These are phyloP conservation scores for Inonotus hispidus DNA, from an alignment of 1,284 basidiomycete genomes.

Conservation along the genomic window DNA sequence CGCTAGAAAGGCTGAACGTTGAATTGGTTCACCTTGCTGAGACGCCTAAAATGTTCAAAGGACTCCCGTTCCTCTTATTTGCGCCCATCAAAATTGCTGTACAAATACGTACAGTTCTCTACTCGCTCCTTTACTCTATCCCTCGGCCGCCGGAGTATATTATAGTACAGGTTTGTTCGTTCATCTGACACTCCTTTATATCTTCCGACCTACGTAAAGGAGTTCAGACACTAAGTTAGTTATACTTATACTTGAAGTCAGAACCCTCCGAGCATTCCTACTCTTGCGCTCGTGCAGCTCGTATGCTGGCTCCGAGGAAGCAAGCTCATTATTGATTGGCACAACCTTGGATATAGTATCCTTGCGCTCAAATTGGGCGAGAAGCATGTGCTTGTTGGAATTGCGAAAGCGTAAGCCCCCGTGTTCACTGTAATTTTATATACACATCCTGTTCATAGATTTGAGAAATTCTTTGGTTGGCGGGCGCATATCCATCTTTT, in stretches of 20 bases:
- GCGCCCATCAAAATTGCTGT: conserved; percentile 80
- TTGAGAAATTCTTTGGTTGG: conserved; percentile 76
- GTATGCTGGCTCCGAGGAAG: conserved; percentile 63
- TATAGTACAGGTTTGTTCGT: conserved; percentile 73
- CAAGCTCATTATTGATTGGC: conserved; percentile 97
- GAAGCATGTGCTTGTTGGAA: conserved; percentile 61
- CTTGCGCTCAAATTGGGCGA: conserved; percentile 77
- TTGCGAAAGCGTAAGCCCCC: conserved; percentile 62
- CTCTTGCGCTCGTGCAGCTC: conserved; percentile 80
- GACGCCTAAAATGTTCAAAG: conserved; percentile 50
- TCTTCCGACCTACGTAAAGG: conserved; percentile 5
- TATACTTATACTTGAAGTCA: conserved; percentile 33
- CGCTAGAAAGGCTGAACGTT: conserved; percentile 60
- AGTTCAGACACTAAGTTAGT: conserved; percentile 8
- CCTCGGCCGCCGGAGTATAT: conserved; percentile 77
- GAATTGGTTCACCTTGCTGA: conserved; percentile 63
- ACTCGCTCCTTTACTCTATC: conserved; percentile 56
- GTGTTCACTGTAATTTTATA: no score
- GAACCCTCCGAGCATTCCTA: conserved; percentile 97
- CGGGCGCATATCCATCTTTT: conserved; percentile 88
- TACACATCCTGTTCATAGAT: conserved; percentile 51
- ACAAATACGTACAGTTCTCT: conserved; percentile 62
- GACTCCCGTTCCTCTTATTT: conserved; percentile 67
- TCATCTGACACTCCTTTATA: neutral
- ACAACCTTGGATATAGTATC: conserved; percentile 95